phyloP scores from a whole-genome alignment of 164 flowering plant genomes.

The Malania oleifera region DNA sequence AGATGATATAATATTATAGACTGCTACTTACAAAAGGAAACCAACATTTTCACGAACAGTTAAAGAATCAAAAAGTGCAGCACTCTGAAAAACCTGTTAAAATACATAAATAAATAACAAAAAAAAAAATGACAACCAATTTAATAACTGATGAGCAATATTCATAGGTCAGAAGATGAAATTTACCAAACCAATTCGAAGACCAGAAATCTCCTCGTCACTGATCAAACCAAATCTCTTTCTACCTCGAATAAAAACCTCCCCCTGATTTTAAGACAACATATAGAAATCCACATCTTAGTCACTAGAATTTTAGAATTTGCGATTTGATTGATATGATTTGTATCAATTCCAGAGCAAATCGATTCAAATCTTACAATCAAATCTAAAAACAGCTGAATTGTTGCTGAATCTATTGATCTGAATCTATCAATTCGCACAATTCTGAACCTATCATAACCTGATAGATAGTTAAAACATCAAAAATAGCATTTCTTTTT shows the following conservation, averaged over 20 bases:
- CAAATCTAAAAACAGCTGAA: no score
- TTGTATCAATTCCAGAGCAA: no score
- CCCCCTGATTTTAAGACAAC: slow-evolving; percentile 58
- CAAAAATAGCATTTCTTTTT: no score
- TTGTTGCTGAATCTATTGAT: no score
- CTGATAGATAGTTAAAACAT: no score
- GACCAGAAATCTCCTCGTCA: slow-evolving; percentile 85
- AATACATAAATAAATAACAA: neutral
- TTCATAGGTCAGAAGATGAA: neutral
- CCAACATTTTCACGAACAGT: slow-evolving; percentile 99
- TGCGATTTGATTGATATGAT: no score
- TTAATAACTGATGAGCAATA: neutral
- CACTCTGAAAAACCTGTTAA: slow-evolving; percentile 93
- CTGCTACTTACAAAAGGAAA: slow-evolving; percentile 78
- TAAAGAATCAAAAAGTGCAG: slow-evolving; percentile 94
- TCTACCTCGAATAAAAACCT: slow-evolving; percentile 76
- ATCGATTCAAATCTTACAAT: no score
- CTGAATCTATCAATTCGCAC: no score
- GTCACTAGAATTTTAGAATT: no score
- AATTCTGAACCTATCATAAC: no score
- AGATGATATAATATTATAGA: neutral
- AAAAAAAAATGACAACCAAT: neutral
- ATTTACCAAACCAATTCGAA: slow-evolving; percentile 90
- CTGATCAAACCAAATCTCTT: slow-evolving; percentile 79
- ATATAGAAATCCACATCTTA: no score